Conservation (phyloP, 169 alveolate genomes). For the Plasmodium gonderi region DNA sequence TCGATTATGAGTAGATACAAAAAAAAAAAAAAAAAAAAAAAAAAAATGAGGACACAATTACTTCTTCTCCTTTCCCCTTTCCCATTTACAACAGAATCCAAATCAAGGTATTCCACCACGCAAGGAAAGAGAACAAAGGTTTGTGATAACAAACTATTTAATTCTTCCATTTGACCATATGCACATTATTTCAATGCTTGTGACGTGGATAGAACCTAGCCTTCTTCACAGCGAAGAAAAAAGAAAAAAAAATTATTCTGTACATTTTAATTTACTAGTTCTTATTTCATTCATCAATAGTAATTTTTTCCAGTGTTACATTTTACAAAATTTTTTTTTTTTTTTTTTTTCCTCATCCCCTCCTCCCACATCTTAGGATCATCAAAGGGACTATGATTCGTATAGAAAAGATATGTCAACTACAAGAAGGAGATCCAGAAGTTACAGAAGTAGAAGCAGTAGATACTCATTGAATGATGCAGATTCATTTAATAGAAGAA, state of each 20-base stretch:
- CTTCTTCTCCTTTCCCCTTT: not conserved
- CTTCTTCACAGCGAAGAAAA: not conserved
- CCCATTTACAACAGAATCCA: slow-evolving; percentile 13
- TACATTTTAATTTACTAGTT: no score
- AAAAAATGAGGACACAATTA: no score
- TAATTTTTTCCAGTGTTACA: no score
- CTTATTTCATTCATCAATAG: no score
- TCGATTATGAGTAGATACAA: no score
- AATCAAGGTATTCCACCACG: slow-evolving; percentile 1
- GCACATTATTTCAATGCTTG: not conserved
- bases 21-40: no score
- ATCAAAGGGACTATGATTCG: slow-evolving; percentile 18
- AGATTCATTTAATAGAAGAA: slow-evolving; percentile 1
- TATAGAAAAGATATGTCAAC: not conserved
- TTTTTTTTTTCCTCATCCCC: not conserved
- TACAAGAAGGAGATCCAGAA: slow-evolving; percentile 30
- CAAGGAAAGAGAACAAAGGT: slow-evolving; percentile 39
- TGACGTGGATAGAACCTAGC: not conserved
- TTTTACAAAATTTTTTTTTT: not conserved
- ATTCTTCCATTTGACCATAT: not conserved
- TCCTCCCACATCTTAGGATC: not conserved
- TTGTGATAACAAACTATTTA: not conserved
- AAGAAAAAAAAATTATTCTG: not conserved
- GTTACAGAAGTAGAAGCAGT: slow-evolving; percentile 21
- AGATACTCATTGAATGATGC: not conserved